These are phyloP conservation scores for Cornus florida DNA, from an alignment of 148 eudicot species.

Conservation along the genomic window DNA sequence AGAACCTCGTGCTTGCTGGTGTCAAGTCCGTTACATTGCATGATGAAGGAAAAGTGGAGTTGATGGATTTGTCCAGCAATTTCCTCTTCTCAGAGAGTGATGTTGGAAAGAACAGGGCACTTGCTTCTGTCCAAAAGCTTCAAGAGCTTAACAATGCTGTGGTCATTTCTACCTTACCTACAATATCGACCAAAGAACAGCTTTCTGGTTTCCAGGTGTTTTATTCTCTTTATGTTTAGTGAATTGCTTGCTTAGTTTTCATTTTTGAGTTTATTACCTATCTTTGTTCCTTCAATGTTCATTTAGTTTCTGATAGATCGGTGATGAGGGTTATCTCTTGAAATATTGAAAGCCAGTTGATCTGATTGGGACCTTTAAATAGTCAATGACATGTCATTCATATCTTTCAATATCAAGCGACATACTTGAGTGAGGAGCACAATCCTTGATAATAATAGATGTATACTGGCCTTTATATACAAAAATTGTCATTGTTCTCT, in stretches of 20 bases:
- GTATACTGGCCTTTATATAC: not conserved
- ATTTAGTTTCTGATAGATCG: not conserved
- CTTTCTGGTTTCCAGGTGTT: conserved; percentile 68
- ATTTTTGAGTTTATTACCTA: not conserved
- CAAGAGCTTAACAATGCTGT: conserved; percentile 78
- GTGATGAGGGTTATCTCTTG: not conserved
- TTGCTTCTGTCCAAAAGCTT: conserved; percentile 63
- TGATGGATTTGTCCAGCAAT: conserved; percentile 76
- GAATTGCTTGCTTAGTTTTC: not conserved
- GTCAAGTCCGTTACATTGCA: conserved; percentile 73
- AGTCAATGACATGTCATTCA: not conserved
- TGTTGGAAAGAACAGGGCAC: conserved; percentile 71
- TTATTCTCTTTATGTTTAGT: not conserved
- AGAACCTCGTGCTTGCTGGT: conserved; percentile 74
- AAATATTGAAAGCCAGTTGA: conserved; percentile 3
- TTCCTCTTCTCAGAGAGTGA: conserved; percentile 62
- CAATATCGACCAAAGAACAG: conserved; percentile 44
- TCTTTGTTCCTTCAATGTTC: not conserved
- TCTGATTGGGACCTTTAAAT: not conserved
- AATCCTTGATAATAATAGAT: not conserved
- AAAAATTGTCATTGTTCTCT: not conserved
- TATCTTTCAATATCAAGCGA: not conserved
- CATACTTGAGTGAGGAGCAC: not conserved
- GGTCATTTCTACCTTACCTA: conserved; percentile 48
- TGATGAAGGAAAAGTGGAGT: conserved; percentile 63